Conservation (phyloP, 2,329 filamentous ascomycete species). For the Phialophora expanda region DNA sequence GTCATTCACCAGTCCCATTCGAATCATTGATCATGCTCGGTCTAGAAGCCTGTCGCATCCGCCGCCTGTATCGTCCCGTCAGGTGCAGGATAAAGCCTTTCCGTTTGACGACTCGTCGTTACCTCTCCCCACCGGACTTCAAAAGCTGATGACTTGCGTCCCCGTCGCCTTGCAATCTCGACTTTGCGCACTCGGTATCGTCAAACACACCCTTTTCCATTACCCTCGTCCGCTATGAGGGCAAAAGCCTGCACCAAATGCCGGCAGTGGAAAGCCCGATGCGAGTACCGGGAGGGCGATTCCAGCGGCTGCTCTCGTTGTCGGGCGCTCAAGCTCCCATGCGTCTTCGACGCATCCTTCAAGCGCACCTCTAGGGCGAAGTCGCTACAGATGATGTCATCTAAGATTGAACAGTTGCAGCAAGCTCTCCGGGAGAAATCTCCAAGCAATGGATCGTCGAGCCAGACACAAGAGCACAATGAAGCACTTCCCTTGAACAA, state of each 20-base stretch:
- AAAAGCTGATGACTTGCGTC: not conserved
- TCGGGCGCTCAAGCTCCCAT: conserved; percentile 16
- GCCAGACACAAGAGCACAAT: conserved; percentile 5
- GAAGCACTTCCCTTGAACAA: conserved; percentile 1
- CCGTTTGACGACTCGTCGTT: not conserved
- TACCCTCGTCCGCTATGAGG: conserved; percentile 11
- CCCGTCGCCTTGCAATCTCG: not conserved
- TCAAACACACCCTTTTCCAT: not conserved
- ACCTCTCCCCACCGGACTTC: conserved; percentile 1
- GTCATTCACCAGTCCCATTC: not conserved
- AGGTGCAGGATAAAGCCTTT: not conserved
- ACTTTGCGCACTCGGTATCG: conserved; percentile 9
- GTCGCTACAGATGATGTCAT: conserved; percentile 19
- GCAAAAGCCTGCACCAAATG: conserved; percentile 22
- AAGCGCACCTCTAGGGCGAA: conserved; percentile 14
- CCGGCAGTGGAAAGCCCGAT: conserved; percentile 22
- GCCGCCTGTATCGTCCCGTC: not conserved
- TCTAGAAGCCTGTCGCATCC: not conserved
- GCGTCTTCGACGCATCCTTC: conserved; percentile 21
- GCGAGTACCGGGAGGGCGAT: conserved; percentile 4
- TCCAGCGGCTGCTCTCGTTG: conserved; percentile 17
- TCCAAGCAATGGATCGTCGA: conserved; percentile 6
- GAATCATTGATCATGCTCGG: not conserved
- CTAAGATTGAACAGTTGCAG: conserved; percentile 15
- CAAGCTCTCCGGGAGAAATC: conserved; percentile 9